A percentile compares a stretch with the other conserved stretches of the same genome.
Conservation (phyloP, 164 flowering plant genomes). For the Vitis labrusca region DNA sequence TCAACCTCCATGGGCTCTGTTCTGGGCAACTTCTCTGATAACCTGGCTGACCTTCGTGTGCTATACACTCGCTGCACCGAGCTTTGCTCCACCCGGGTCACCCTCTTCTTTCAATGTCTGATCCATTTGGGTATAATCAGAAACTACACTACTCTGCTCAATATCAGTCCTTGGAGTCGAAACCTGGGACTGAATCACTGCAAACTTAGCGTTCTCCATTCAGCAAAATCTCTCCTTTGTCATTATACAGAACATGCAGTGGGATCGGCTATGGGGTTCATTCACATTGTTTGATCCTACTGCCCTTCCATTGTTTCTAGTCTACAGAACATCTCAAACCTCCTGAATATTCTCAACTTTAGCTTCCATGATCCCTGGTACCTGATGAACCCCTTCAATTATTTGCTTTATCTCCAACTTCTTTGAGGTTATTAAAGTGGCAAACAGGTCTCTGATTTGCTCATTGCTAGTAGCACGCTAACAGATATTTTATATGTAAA, state of each 20-base stretch:
- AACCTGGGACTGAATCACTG: slow-evolving; percentile 89
- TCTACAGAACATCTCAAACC: slow-evolving; percentile 33
- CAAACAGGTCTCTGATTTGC: slow-evolving; percentile 82
- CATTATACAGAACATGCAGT: slow-evolving; percentile 36
- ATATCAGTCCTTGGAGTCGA: slow-evolving; percentile 96
- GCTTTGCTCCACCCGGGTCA: neutral
- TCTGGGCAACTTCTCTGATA: slow-evolving; percentile 27
- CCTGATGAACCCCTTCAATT: slow-evolving; percentile 36
- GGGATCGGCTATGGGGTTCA: slow-evolving; percentile 48
- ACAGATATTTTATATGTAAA: slow-evolving; percentile 62
- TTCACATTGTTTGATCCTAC: slow-evolving; percentile 42
- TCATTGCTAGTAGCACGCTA: slow-evolving; percentile 91
- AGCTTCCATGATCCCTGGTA: slow-evolving; percentile 41
- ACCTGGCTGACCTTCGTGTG: slow-evolving; percentile 45
- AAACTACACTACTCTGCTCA: slow-evolving; percentile 89
- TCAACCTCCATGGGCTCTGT: slow-evolving; percentile 10
- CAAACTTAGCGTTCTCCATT: slow-evolving; percentile 85
- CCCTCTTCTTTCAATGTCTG: slow-evolving; percentile 61
- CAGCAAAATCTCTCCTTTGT: slow-evolving; percentile 36
- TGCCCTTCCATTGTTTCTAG: slow-evolving; percentile 34
- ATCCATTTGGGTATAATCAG: slow-evolving; percentile 95
- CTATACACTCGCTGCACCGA: slow-evolving; percentile 27
- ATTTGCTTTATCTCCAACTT: slow-evolving; percentile 45
- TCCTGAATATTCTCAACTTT: slow-evolving; percentile 28
- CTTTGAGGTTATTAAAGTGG: slow-evolving; percentile 56